Conservation (phyloP, 2,329 filamentous ascomycete genomes). For the Cytospora paraplurivora region DNA sequence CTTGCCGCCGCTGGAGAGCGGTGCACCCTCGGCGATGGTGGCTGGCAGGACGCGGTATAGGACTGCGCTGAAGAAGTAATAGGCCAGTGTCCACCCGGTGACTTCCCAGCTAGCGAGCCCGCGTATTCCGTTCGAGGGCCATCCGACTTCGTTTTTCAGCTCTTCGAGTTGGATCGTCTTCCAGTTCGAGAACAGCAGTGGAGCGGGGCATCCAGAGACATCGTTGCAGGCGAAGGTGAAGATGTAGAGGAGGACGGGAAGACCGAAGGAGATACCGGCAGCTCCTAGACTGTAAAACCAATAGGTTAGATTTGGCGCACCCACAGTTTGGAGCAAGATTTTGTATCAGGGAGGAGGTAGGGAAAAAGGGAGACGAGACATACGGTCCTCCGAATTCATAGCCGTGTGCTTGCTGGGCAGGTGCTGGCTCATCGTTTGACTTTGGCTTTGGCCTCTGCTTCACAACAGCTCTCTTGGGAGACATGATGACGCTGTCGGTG, state of each 20-base stretch:
- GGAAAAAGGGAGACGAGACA: slow-evolving; percentile 31
- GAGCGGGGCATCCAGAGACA: slow-evolving; percentile 84
- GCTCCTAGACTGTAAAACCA: slow-evolving; percentile 65
- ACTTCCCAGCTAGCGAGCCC: slow-evolving; percentile 72
- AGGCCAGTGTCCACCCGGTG: slow-evolving; percentile 70
- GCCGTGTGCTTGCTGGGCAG: slow-evolving; percentile 41
- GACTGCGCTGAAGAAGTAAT: slow-evolving; percentile 75
- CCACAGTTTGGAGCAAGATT: background rate
- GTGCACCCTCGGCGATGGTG: slow-evolving; percentile 67
- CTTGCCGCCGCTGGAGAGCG: slow-evolving; percentile 69
- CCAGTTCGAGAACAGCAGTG: slow-evolving; percentile 70
- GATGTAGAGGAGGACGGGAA: slow-evolving; percentile 77
- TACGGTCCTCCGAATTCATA: slow-evolving; percentile 58
- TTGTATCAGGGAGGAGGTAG: background rate
- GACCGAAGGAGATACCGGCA: slow-evolving; percentile 73
- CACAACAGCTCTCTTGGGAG: slow-evolving; percentile 14
- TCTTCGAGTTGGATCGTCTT: slow-evolving; percentile 69
- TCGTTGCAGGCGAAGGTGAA: slow-evolving; percentile 91
- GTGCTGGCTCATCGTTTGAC: slow-evolving; percentile 14
- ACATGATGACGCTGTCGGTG: slow-evolving; percentile 14
- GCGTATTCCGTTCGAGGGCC: slow-evolving; percentile 70
- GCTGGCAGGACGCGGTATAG: slow-evolving; percentile 79
- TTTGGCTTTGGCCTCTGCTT: slow-evolving; percentile 27
- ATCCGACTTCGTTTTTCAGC: slow-evolving; percentile 79
- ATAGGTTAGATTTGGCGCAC: background rate